Evolutionary conservation across 306 rosid species (phyloP).

Genomic region (Carpinus fangiana): DNA sequence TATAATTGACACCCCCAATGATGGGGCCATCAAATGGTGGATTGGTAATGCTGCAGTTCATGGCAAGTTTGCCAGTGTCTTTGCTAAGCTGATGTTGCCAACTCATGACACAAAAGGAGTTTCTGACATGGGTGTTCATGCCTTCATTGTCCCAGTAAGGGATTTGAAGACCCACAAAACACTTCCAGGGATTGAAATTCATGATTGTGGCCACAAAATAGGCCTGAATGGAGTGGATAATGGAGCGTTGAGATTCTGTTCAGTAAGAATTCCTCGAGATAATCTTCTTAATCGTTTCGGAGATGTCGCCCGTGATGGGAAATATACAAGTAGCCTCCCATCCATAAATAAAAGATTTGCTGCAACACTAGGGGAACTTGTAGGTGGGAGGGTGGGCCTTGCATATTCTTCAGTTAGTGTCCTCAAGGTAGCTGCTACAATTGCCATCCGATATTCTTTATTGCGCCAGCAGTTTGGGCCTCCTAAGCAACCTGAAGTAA

Average conservation of each 20-base stretch:
- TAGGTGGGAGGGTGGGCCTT: conserved; percentile 97
- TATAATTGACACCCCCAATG: conserved; percentile 80
- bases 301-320: conserved; percentile 90
- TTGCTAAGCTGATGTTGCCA: conserved; percentile 79
- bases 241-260: conserved; percentile 83
- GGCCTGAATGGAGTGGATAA: conserved; percentile 97
- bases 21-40: conserved; percentile 99
- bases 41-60: conserved; percentile 99
- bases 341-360: conserved; percentile 83
- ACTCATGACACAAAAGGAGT: conserved; percentile 57
- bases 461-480: conserved; percentile 98
- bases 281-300: conserved; percentile 94
- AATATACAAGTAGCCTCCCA: conserved; percentile 80
- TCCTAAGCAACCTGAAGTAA: conserved; percentile 85
- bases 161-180: conserved; percentile 82
- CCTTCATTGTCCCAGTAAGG: conserved; percentile 92
- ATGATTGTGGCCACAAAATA: conserved; percentile 93
- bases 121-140: conserved; percentile 97
- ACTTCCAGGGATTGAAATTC: conserved; percentile 92
- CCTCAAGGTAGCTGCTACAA: conserved; percentile 74
- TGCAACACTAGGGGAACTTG: conserved; percentile 93
- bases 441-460: conserved; percentile 84
- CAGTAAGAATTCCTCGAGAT: conserved; percentile 92
- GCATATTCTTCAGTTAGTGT: conserved; percentile 92
- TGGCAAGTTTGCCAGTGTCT: conserved; percentile 92